Base-by-base conservation (phyloP, 805 yeast species). In the Wickerhamiella hasegawae region DNA sequence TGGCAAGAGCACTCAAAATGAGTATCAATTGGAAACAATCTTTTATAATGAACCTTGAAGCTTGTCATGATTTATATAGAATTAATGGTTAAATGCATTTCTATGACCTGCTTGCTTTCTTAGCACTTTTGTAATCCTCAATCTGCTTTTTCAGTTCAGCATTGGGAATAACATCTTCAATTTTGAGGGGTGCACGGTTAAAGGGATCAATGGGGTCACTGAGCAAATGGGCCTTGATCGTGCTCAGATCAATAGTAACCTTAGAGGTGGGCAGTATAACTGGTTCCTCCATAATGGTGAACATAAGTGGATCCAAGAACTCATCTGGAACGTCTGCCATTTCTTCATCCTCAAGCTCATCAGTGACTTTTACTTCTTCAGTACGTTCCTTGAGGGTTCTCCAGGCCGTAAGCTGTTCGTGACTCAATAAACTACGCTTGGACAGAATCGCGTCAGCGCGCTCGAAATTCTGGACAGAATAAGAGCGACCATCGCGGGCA, bases 201-300 rank as follows among this genome's bases (percentile, higher is more conserved):
- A 90, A 90, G 15, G 99, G 99, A 61, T 90, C 99, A 0, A 94
- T 90, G 1, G 94, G 72, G 59, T 90, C 97, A 60, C 87, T 82
- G 54, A 90, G 67, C 40, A 90, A 62, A 63, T 90, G 98, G 3
- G 94, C 81, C 52, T 84, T 87, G 47, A 90, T 80, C 2, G 96
- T 90, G 25, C 90, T 69, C 52, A 92, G 65, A 54, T 90, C 99
- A 47, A 90, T 82, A 33, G 75, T 72, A 15, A 85, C 71, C 43
- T 72, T 77, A 1, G 95, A 82, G 6, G 80, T 65, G 6, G 99
- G 99, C 47, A 90, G 65, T n/a, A 69, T 76, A 4, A 90, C 98
- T 0, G 99, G 99, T 53, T 90, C 93, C 46, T 75, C 79, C 98
- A 90, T 90, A 33, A 90, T 53, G 1, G 95, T 81, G 55, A 66